phyloP scores from a whole-genome alignment of 2,329 filamentous ascomycete genomes.

The Alternaria incomplexa region DNA sequence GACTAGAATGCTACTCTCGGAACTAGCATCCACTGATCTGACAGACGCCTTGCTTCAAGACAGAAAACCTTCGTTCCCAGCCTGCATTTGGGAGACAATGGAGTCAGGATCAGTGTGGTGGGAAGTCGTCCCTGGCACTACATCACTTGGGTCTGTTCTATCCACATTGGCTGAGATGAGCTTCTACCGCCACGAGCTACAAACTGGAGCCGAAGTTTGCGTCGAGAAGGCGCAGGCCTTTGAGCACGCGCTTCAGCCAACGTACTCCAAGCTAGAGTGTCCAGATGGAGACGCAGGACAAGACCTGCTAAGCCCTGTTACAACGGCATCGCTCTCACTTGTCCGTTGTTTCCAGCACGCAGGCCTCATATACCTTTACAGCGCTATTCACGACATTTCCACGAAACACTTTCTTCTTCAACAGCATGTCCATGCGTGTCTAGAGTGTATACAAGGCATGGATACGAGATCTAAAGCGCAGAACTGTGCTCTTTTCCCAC shows the following conservation, averaged over 20 bases:
- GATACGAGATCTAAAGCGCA: slow-evolving; percentile 13
- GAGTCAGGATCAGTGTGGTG: slow-evolving; percentile 18
- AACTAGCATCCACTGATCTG: slow-evolving; percentile 22
- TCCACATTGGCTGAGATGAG: slow-evolving; percentile 10
- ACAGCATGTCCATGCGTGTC: slow-evolving; percentile 19
- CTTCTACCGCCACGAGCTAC: slow-evolving; percentile 5
- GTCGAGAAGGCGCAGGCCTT: slow-evolving; percentile 3
- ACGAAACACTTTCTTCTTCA: slow-evolving; percentile 14
- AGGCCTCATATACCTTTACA: slow-evolving; percentile 22
- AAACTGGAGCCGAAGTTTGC: neutral
- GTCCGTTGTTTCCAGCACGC: slow-evolving; percentile 21
- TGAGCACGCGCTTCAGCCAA: slow-evolving; percentile 7
- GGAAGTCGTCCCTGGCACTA: slow-evolving; percentile 7
- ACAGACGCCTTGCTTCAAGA: slow-evolving; percentile 19
- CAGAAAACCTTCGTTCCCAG: slow-evolving; percentile 13
- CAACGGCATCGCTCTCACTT: slow-evolving; percentile 4
- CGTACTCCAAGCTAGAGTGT: neutral
- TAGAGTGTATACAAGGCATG: slow-evolving; percentile 18
- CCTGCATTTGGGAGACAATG: slow-evolving; percentile 13
- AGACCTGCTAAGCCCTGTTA: neutral
- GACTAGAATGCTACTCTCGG: slow-evolving; percentile 17
- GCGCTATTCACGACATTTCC: slow-evolving; percentile 16
- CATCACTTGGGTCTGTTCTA: slow-evolving; percentile 5
- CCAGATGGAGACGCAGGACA: neutral
- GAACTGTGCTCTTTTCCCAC: slow-evolving; percentile 22